Conservation (phyloP, 2,329 filamentous ascomycete species). For the Coniochaeta sp. region DNA sequence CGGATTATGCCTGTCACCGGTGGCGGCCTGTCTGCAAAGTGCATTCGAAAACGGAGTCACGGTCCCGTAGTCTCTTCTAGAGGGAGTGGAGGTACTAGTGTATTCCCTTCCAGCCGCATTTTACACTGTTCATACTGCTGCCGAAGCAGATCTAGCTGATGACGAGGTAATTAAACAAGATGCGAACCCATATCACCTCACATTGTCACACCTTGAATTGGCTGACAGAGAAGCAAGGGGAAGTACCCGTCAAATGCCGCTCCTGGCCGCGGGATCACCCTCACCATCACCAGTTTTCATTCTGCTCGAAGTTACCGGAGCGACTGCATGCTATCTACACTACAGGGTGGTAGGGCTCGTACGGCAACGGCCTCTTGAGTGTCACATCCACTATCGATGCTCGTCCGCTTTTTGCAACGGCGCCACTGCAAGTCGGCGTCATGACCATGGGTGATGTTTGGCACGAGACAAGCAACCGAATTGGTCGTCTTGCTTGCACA, state of each 20-base stretch:
- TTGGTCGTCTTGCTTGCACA: background rate
- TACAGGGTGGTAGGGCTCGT: background rate
- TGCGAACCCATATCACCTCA: too few species aligned
- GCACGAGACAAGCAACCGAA: background rate
- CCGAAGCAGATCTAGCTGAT: too few species aligned
- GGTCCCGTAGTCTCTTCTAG: background rate
- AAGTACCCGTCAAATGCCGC: background rate
- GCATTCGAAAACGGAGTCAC: background rate
- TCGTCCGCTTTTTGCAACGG: background rate
- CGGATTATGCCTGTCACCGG: too few species aligned
- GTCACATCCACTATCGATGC: background rate
- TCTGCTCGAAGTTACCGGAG: too few species aligned
- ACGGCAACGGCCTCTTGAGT: background rate
- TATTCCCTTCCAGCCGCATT: too few species aligned
- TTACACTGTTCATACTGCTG: too few species aligned
- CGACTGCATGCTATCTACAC: too few species aligned
- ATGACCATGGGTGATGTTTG: background rate
- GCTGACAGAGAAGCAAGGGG: background rate
- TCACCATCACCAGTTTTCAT: background rate
- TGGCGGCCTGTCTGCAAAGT: background rate
- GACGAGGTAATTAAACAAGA: too few species aligned
- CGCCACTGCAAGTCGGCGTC: background rate
- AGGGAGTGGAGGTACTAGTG: too few species aligned
- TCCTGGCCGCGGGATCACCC: background rate
- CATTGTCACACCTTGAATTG: too few species aligned